Evolutionary conservation across 768 basidiomycete species (phyloP), one percentile per base, ranked within the genome.

Genomic region (Termitomyces bulborhizus): DNA sequence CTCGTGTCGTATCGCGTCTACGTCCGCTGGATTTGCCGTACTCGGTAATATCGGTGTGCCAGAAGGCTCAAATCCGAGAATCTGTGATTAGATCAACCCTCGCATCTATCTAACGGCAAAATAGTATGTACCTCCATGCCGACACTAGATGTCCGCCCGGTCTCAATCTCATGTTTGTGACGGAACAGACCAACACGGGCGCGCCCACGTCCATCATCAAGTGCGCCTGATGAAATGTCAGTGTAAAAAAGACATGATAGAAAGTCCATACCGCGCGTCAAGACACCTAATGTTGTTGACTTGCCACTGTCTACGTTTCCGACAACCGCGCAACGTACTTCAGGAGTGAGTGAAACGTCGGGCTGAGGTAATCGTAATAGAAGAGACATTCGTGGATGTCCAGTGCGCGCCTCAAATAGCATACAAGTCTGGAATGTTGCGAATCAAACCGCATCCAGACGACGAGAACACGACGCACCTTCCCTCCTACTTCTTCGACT

Each of bases 111-210:
- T 40, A 41, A 41, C 34, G 6, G 9, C 21, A 5, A 41, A 27
- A 12, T 32, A 24, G 6, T 15, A 11, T 11, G 55, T 58, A 93
- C 93, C 80, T 99, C 97, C 87, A 97, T 95, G 21, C 97, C 97
- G 42, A 98, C 92, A 57, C 90, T 93, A 24, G 90, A 93, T 0
- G 97, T 99, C 49, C 97, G 76, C 6, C 96, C 96, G 18, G 89
- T 93, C 73, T 98, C 97, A 51, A 98, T 77, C 70, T 99, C 97
- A 65, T 99, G 97, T 68, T 98, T 97, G 68, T 99, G 97, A 53
- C 96, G 79, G 70, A 98, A 98, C 7, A 99, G 73, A 3, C 86
- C 85, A 4, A 98, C 88, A 51, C 96, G 88, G 0, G 89, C 88
- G 48, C 82, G 80, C 0, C 88, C 89, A 68, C 88, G 75, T 27